These are phyloP conservation scores for Psilocybe subaeruginosa DNA, from an alignment of 768 basidiomycete genomes.

Conservation along the genomic window DNA sequence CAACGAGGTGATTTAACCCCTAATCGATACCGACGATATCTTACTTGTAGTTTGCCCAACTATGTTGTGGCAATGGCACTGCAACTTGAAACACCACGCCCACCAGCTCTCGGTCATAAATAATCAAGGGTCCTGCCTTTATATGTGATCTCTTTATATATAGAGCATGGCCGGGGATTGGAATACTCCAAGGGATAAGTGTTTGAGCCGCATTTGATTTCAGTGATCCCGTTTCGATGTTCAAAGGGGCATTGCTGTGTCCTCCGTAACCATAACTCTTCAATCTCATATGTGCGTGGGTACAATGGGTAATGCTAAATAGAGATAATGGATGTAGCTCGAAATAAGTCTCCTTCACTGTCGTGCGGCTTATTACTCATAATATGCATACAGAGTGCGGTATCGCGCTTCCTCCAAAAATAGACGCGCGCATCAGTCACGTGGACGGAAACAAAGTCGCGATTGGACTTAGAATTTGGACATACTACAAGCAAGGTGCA, in stretches of 20 bases:
- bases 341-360: too few relatives aligned
- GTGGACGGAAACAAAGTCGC: neutral
- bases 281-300: neutral
- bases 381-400: too few relatives aligned
- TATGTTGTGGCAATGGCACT: too few relatives aligned
- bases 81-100: too few relatives aligned
- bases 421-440: neutral
- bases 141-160: neutral
- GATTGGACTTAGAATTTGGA: neutral
- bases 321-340: too few relatives aligned
- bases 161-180: neutral
- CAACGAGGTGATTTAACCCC: slow-evolving; percentile 39
- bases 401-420: neutral
- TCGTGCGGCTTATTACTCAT: too few relatives aligned
- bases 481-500: too few relatives aligned
- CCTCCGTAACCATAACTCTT: neutral
- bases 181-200: neutral
- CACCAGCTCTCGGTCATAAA: too few relatives aligned
- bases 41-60: too few relatives aligned
- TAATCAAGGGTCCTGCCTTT: too few relatives aligned
- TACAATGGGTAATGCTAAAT: too few relatives aligned
- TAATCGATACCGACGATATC: slow-evolving; percentile 32
- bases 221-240: neutral
- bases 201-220: slow-evolving; percentile 1
- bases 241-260: neutral